These are phyloP conservation scores for Chenopodium album DNA, from an alignment of 148 eudicot species.

Conservation along the genomic window DNA sequence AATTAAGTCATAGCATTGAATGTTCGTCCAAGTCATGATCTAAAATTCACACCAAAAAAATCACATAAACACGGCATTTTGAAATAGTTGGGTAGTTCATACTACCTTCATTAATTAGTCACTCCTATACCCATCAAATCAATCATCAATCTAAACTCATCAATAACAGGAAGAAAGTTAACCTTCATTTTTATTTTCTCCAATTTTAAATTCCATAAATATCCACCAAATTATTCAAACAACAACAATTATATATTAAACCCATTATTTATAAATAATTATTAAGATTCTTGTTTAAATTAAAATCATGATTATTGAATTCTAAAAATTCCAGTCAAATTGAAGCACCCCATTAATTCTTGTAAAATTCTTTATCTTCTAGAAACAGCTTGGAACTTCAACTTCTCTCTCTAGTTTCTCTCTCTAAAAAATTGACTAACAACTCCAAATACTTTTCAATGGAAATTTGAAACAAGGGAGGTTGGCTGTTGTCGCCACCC, in stretches of 20 bases:
- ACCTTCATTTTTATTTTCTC: background rate
- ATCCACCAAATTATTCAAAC: background rate
- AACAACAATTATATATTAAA: too few relatives aligned
- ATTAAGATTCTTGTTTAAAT: background rate
- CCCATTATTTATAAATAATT: background rate
- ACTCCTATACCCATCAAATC: background rate
- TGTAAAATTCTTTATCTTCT: background rate
- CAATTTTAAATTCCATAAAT: background rate
- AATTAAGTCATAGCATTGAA: background rate
- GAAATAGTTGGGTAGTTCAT: background rate
- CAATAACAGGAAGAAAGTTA: background rate
- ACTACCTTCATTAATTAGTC: background rate
- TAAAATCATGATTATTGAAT: background rate
- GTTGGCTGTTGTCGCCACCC: constrained; percentile 46
- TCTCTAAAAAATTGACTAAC: background rate
- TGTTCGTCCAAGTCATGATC: background rate
- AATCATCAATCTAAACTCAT: background rate
- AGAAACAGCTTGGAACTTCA: background rate
- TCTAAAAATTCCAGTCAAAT: background rate
- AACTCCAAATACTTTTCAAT: constrained; percentile 18
- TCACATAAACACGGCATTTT: background rate
- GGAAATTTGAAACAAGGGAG: background rate
- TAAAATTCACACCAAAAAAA: background rate
- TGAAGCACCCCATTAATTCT: background rate
- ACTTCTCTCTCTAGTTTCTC: background rate